Percentiles rank a stretch among this genome's conserved stretches.
Conservation (phyloP, 306 rosid species). For the Cicer judaicum region DNA sequence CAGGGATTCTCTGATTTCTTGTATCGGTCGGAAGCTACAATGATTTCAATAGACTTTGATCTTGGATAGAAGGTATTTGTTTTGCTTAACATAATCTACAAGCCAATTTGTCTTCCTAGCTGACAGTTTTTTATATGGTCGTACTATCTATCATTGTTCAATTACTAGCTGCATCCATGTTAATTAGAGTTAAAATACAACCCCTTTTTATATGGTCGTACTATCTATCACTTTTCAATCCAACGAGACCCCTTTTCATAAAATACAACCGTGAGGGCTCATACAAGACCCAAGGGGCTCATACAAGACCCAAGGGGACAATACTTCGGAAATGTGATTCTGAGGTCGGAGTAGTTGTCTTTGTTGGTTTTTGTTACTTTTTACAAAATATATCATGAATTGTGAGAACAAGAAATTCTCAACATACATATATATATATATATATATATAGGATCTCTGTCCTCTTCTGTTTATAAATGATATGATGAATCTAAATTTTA, state of each 20-base stretch:
- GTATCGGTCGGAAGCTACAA: not conserved
- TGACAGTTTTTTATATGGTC: not conserved
- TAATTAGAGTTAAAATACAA: no score
- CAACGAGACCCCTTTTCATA: no score
- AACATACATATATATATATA: not conserved
- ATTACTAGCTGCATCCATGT: not conserved
- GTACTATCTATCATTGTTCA: conserved; percentile 21
- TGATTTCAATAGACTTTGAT: not conserved
- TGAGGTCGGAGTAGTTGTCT: no score
- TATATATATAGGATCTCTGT: not conserved
- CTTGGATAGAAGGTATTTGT: conserved; percentile 21
- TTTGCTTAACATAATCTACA: not conserved
- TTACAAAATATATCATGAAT: not conserved
- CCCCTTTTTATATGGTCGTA: no score
- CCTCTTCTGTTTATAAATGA: not conserved
- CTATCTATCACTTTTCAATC: no score
- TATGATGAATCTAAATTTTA: not conserved
- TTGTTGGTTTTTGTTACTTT: not conserved
- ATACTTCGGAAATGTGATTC: no score
- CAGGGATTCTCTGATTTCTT: conserved; percentile 15
- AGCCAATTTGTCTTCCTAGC: conserved; percentile 17
- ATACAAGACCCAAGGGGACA: no score
- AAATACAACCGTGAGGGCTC: no score
- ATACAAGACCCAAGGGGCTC: no score
- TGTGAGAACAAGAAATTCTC: not conserved